phyloP scores from a whole-genome alignment of 208 protist species.

The Acanthamoeba culbertsoni region DNA sequence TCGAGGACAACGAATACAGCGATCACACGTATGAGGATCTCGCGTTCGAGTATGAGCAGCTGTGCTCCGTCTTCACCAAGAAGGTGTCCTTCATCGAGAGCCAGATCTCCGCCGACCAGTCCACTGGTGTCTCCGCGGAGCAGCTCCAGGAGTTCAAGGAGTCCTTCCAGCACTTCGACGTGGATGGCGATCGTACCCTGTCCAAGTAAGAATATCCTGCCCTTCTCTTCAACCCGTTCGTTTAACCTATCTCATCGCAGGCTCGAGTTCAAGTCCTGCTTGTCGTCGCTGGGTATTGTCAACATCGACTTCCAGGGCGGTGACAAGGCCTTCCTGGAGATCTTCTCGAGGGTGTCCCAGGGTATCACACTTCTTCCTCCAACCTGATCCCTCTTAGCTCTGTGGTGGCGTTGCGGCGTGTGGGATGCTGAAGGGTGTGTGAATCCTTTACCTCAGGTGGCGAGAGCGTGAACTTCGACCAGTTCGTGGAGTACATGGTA shows the following conservation, averaged over 20 bases:
- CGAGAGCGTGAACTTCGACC: conserved; percentile 65
- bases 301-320: conserved; percentile 64
- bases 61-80: conserved; percentile 69
- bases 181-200: conserved; percentile 62
- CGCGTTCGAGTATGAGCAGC: conserved; percentile 65
- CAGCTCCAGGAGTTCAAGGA: conserved; percentile 79
- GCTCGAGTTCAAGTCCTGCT: conserved; percentile 62
- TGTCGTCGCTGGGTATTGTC: conserved; percentile 56
- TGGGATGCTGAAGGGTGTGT: not conserved
- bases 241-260: not conserved
- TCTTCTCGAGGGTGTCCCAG: conserved; percentile 57
- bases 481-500: conserved; percentile 76
- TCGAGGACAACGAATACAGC: conserved; percentile 72
- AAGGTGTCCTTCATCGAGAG: conserved; percentile 65
- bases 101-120: conserved; percentile 59
- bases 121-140: conserved; percentile 67
- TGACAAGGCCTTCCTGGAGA: conserved; percentile 56
- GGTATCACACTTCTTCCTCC: not conserved
- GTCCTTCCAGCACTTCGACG: conserved; percentile 79
- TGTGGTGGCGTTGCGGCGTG: not conserved
- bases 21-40: conserved; percentile 71
- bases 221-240: not conserved
- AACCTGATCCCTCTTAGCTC: not conserved
- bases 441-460: not conserved
- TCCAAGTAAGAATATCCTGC: conserved; percentile 39